Conservation (phyloP, 768 basidiomycete genomes). For the Lentinula detonsa region DNA sequence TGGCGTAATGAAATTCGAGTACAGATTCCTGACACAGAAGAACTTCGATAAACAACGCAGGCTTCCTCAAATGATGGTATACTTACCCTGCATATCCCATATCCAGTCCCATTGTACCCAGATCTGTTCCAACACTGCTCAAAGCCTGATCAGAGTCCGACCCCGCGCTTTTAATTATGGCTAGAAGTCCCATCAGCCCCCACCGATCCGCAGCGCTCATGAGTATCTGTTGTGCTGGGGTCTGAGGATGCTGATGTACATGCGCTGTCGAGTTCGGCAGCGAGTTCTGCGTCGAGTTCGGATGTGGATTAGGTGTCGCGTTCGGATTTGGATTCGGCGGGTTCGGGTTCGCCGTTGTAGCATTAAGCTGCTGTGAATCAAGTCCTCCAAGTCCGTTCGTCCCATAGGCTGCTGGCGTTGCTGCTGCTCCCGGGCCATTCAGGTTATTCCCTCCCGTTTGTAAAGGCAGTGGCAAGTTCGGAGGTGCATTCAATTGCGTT, state of each 20-base stretch:
- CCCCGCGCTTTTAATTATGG: slow-evolving; percentile 80
- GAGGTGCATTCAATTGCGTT: slow-evolving; percentile 50
- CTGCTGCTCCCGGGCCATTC: slow-evolving; percentile 30
- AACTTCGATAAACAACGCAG: background rate
- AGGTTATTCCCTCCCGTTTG: slow-evolving; percentile 23
- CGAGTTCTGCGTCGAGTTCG: slow-evolving; percentile 15
- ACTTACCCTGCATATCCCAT: slow-evolving; percentile 79
- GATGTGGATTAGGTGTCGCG: slow-evolving; percentile 22
- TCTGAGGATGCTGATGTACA: slow-evolving; percentile 60
- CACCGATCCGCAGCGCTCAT: slow-evolving; percentile 92
- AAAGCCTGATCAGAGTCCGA: slow-evolving; percentile 74
- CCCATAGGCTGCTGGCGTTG: slow-evolving; percentile 17
- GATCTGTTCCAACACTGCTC: slow-evolving; percentile 83
- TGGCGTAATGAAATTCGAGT: slow-evolving; percentile 92
- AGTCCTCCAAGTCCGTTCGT: slow-evolving; percentile 19
- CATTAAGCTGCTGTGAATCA: slow-evolving; percentile 20
- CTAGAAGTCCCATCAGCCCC: slow-evolving; percentile 83
- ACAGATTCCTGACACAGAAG: slow-evolving; percentile 55
- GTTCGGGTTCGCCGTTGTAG: slow-evolving; percentile 20
- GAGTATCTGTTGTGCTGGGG: slow-evolving; percentile 90
- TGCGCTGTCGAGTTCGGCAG: slow-evolving; percentile 27
- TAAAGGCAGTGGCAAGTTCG: slow-evolving; percentile 24
- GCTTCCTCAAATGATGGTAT: background rate
- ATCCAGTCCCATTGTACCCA: slow-evolving; percentile 89
- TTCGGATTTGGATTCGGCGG: slow-evolving; percentile 28